Percentiles rank a stretch among this genome's conserved stretches.
phyloP scores from a whole-genome alignment of 2,329 filamentous ascomycete genomes.

The Cephalotrichum gorgonifer region DNA sequence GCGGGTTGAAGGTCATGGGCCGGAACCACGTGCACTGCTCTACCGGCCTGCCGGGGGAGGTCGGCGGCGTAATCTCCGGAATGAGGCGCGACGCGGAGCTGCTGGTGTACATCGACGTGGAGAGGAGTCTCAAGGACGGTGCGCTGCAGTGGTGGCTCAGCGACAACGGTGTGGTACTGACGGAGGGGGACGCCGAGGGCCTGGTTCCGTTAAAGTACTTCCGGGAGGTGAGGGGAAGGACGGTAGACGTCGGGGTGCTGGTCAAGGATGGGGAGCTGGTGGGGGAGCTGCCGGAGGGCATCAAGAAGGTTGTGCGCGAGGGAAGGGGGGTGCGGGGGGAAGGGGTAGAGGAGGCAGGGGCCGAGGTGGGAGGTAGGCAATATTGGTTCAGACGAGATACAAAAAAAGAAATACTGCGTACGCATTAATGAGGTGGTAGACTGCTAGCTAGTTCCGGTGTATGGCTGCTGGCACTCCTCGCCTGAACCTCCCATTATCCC shows the following conservation, averaged over 20 bases:
- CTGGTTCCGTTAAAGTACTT: conserved; percentile 60
- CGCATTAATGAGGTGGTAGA: too few species aligned
- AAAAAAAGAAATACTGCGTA: too few species aligned
- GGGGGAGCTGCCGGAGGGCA: conserved; percentile 52
- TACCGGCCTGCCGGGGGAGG: conserved; percentile 51
- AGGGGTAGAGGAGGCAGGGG: conserved; percentile 12
- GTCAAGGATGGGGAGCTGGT: conserved; percentile 60
- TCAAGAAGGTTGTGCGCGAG: conserved; percentile 35
- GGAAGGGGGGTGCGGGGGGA: conserved; percentile 32
- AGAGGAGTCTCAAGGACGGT: conserved; percentile 49
- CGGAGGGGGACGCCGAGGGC: conserved; percentile 47
- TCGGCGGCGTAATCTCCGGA: conserved; percentile 54
- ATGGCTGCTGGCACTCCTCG: too few species aligned
- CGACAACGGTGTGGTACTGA: conserved; percentile 67
- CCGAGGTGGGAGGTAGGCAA: neutral
- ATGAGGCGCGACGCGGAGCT: conserved; percentile 73
- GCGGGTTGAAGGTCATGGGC: conserved; percentile 71
- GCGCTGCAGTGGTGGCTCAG: conserved; percentile 65
- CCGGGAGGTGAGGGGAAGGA: conserved; percentile 56
- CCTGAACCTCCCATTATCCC: too few species aligned
- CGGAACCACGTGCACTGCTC: conserved; percentile 89
- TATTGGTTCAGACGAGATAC: too few species aligned
- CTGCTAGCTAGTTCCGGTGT: too few species aligned
- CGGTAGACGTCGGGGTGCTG: conserved; percentile 50
- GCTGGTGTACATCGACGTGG: conserved; percentile 66